Percentiles rank a stretch among this genome's conserved stretches.
Evolutionary conservation across 2,329 filamentous ascomycete genomes (phyloP).

Genomic region (Aschersonia sp.): DNA sequence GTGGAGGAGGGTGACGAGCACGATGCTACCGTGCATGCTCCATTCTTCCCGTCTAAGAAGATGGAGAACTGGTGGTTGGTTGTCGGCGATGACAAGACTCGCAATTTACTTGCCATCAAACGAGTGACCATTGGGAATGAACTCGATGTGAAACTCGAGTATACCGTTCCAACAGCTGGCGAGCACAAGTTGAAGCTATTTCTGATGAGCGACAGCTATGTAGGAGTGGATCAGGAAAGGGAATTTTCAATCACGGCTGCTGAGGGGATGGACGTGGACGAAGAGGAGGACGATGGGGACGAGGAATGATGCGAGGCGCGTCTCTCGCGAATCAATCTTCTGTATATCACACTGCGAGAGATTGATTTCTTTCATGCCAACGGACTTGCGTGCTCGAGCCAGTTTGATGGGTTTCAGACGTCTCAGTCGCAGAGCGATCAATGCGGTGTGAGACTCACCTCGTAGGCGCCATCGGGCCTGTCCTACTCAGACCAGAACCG

Average conservation of each 20-base stretch:
- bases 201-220: conserved; percentile 93
- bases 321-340: too few relatives aligned
- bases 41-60: conserved; percentile 86
- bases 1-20: conserved; percentile 57
- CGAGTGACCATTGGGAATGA: conserved; percentile 73
- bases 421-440: too few relatives aligned
- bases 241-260: conserved; percentile 73
- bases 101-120: conserved; percentile 84
- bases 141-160: conserved; percentile 71
- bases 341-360: too few relatives aligned
- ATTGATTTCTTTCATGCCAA: too few relatives aligned
- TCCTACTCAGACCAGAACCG: too few relatives aligned
- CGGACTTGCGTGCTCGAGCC: too few relatives aligned
- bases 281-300: conserved; percentile 68
- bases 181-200: conserved; percentile 82
- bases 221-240: conserved; percentile 93
- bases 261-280: conserved; percentile 91
- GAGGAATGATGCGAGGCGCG: conserved; percentile 6
- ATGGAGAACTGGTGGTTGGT: conserved; percentile 99
- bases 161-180: conserved; percentile 71
- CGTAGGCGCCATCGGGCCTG: too few relatives aligned
- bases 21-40: conserved; percentile 79
- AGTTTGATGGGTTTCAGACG: too few relatives aligned
- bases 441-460: too few relatives aligned
- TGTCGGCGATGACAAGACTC: conserved; percentile 81